phyloP scores from a whole-genome alignment of 257 asterid genomes.

The Paraleonurus japonicus region DNA sequence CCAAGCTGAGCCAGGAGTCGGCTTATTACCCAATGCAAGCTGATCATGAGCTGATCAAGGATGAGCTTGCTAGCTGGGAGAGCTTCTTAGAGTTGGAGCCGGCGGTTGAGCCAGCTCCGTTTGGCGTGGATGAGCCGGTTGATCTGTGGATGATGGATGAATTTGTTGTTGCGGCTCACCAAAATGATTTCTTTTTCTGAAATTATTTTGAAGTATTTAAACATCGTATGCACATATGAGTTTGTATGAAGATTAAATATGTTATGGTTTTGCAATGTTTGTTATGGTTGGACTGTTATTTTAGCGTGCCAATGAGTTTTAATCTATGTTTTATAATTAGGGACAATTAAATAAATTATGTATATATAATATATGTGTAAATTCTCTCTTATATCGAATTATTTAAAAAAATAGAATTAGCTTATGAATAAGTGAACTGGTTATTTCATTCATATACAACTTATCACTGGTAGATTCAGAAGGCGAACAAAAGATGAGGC shows the following conservation, averaged over 20 bases:
- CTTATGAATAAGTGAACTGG: too few relatives aligned
- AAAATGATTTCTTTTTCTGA: slow-evolving; percentile 37
- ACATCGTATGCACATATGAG: background rate
- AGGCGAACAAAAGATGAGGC: too few relatives aligned
- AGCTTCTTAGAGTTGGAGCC: slow-evolving; percentile 57
- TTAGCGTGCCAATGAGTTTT: background rate
- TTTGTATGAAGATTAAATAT: background rate
- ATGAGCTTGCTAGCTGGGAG: slow-evolving; percentile 57
- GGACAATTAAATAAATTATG: background rate
- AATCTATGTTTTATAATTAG: background rate
- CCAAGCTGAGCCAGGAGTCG: slow-evolving; percentile 28
- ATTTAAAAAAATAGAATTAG: too few relatives aligned
- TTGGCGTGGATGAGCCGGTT: slow-evolving; percentile 28
- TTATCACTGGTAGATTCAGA: too few relatives aligned
- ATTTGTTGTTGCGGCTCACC: slow-evolving; percentile 28
- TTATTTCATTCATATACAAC: too few relatives aligned
- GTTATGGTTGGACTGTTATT: background rate
- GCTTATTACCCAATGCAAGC: slow-evolving; percentile 25
- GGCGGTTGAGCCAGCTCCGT: slow-evolving; percentile 33
- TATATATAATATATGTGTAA: background rate
- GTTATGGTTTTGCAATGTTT: background rate
- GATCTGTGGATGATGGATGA: slow-evolving; percentile 61
- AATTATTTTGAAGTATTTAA: background rate
- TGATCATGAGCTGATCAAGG: slow-evolving; percentile 26
- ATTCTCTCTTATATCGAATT: too few relatives aligned